These are phyloP conservation scores for Solanum clarkiae DNA, from an alignment of 257 asterid genomes.

Conservation along the genomic window DNA sequence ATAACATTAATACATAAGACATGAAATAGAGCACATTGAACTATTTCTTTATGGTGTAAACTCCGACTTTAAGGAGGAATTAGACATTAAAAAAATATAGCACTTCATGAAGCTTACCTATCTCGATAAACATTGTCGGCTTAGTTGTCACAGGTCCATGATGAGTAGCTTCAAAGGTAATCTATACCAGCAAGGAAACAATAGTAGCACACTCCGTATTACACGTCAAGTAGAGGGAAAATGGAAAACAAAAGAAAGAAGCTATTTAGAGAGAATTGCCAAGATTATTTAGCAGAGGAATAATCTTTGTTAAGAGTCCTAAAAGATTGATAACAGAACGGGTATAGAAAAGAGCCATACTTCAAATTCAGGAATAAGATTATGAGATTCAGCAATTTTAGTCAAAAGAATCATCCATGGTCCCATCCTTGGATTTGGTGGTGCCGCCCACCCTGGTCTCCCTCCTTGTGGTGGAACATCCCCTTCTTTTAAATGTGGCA, in stretches of 20 bases:
- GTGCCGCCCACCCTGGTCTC: conserved; percentile 87
- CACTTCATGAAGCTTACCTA: conserved; percentile 30
- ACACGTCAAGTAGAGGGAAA: background rate
- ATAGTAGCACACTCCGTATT: background rate
- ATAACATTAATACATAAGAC: background rate
- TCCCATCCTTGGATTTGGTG: conserved; percentile 85
- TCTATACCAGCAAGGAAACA: conserved; percentile 29
- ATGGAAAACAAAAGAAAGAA: background rate
- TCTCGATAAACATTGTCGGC: conserved; percentile 87
- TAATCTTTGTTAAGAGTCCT: background rate
- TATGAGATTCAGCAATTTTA: conserved; percentile 67
- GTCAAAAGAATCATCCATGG: conserved; percentile 72
- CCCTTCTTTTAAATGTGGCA: conserved; percentile 83
- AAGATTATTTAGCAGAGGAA: background rate
- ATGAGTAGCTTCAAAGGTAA: conserved; percentile 88
- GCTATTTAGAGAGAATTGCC: background rate
- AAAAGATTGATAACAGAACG: background rate
- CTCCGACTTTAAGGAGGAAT: background rate
- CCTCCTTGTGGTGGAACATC: conserved; percentile 88
- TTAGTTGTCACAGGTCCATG: conserved; percentile 86
- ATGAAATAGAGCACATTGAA: background rate
- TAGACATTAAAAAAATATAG: background rate
- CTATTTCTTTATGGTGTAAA: background rate
- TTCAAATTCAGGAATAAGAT: conserved; percentile 88
- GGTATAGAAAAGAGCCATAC: conserved; percentile 13